These are phyloP conservation scores for Pulicaria dysenterica DNA, from an alignment of 129 eudicot species.

Conservation along the genomic window DNA sequence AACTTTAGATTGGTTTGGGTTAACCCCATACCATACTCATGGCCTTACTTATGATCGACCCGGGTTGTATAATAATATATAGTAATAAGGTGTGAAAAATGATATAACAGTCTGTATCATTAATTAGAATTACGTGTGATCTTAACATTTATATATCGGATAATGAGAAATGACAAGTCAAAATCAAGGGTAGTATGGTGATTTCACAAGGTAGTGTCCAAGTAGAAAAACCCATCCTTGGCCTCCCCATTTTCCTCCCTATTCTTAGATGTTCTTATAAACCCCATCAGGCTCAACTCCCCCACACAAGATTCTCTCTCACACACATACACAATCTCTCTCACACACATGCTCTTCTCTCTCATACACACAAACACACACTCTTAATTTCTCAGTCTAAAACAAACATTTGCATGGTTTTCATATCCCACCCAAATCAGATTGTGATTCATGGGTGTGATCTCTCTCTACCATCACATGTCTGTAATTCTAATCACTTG, in stretches of 20 bases:
- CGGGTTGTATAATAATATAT: too few relatives aligned
- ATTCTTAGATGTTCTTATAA: slow-evolving; percentile 43
- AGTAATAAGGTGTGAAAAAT: too few relatives aligned
- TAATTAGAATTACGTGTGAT: too few relatives aligned
- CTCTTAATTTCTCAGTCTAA: slow-evolving; percentile 16
- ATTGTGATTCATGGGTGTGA: slow-evolving; percentile 59
- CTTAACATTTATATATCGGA: too few relatives aligned
- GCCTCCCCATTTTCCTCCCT: slow-evolving; percentile 20
- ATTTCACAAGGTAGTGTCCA: slow-evolving; percentile 6
- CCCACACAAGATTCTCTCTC: slow-evolving; percentile 41
- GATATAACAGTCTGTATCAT: too few relatives aligned
- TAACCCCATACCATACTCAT: too few relatives aligned
- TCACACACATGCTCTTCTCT: slow-evolving; percentile 1
- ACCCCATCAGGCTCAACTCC: slow-evolving; percentile 46
- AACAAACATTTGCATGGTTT: slow-evolving; percentile 36
- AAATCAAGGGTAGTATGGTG: slow-evolving; percentile 37
- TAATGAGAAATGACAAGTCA: neutral
- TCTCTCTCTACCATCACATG: slow-evolving; percentile 48
- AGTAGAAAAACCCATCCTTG: slow-evolving; percentile 36
- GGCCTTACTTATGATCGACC: too few relatives aligned
- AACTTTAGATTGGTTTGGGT: too few relatives aligned
- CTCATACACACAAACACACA: slow-evolving; percentile 27
- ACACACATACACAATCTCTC: neutral
- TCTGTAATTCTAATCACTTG: slow-evolving; percentile 53
- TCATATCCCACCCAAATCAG: slow-evolving; percentile 35